phyloP scores from a whole-genome alignment of 495 filamentous ascomycete species.

The Penicillium coffeae region DNA sequence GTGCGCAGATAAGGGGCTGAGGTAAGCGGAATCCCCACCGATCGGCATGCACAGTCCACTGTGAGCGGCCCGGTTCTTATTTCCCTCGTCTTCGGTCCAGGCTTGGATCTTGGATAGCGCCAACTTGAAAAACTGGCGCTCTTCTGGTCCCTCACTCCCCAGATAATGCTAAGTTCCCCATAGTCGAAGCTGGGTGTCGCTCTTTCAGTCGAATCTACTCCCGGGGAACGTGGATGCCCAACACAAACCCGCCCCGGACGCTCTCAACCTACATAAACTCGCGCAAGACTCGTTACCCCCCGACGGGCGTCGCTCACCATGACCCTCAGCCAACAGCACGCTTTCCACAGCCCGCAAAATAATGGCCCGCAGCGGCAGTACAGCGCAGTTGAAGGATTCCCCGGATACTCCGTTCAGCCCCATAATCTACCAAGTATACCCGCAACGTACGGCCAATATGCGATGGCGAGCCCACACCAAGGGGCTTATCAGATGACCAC shows the following conservation, averaged over 20 bases:
- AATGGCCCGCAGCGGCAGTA: constrained; percentile 8
- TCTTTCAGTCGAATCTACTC: too few species aligned
- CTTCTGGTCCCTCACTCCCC: background rate
- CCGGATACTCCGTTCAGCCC: constrained; percentile 1
- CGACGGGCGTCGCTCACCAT: constrained; percentile 2
- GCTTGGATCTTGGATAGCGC: background rate
- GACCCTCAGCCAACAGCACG: constrained; percentile 14
- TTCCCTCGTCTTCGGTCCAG: constrained; percentile 1
- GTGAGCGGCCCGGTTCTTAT: constrained; percentile 13
- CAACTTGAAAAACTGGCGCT: background rate
- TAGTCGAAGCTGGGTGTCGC: too few species aligned
- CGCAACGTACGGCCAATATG: constrained; percentile 39
- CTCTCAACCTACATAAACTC: too few species aligned
- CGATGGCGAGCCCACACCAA: constrained; percentile 41
- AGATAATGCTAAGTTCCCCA: too few species aligned
- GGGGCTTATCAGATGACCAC: constrained; percentile 64
- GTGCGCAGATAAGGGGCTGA: constrained; percentile 11
- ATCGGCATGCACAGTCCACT: constrained; percentile 16
- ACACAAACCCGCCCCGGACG: too few species aligned
- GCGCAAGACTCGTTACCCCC: background rate
- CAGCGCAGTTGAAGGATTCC: constrained; percentile 11
- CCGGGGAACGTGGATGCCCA: too few species aligned
- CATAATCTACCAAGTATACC: constrained; percentile 15
- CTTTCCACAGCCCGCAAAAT: constrained; percentile 8
- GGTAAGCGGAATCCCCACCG: constrained; percentile 12